Evolutionary conservation across 2,329 filamentous ascomycete species (phyloP).

Genomic region (Scleromitrula shiraiana): DNA sequence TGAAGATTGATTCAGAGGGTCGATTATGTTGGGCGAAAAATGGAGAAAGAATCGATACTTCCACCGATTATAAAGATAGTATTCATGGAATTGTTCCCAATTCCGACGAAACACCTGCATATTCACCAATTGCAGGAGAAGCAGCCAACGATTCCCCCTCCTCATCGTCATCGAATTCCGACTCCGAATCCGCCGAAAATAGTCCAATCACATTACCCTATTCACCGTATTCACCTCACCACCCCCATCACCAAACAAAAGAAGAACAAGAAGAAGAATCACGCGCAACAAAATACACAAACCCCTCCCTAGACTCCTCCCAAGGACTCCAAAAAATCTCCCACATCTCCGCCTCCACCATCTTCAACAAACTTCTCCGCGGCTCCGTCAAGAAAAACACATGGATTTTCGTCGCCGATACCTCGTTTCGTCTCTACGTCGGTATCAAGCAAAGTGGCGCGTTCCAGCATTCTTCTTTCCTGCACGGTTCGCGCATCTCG

Average conservation of each 20-base stretch:
- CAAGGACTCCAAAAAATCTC: conserved; percentile 54
- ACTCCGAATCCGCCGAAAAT: too few relatives aligned
- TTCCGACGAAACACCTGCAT: conserved; percentile 52
- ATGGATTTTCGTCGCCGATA: conserved; percentile 91
- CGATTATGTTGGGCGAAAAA: conserved; percentile 85
- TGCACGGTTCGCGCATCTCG: conserved; percentile 73
- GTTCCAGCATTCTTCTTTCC: conserved; percentile 86
- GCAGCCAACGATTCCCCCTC: conserved; percentile 14
- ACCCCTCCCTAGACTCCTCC: conserved; percentile 52
- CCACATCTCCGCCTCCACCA: conserved; percentile 61
- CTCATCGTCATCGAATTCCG: not conserved
- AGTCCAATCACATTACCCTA: not conserved
- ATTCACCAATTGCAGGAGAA: conserved; percentile 24
- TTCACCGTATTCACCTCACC: conserved; percentile 14
- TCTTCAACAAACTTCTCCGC: conserved; percentile 71
- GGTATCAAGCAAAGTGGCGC: conserved; percentile 83
- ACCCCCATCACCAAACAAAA: conserved; percentile 22
- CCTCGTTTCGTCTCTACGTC: conserved; percentile 75
- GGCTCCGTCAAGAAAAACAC: conserved; percentile 78
- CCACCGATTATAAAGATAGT: conserved; percentile 68
- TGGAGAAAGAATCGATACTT: conserved; percentile 67
- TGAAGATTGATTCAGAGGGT: conserved; percentile 65
- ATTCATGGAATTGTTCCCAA: conserved; percentile 62
- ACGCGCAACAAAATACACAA: conserved; percentile 56
- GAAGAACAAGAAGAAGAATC: conserved; percentile 44